Evolutionary conservation across 192 early-diverging fungal genomes (phyloP), one percentile per base, ranked within the genome.

Genomic region (Funneliformis mosseae): DNA sequence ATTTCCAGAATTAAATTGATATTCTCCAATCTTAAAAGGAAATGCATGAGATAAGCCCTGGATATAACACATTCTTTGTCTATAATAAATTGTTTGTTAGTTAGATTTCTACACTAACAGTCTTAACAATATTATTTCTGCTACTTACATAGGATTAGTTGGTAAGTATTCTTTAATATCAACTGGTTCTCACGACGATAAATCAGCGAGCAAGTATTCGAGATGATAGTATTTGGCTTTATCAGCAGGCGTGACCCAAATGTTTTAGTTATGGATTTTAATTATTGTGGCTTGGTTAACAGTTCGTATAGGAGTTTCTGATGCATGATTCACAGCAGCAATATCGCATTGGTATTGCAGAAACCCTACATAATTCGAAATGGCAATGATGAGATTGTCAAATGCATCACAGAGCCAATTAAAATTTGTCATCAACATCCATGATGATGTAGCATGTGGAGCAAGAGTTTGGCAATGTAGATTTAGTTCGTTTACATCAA

Each of bases 11-110:
- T 67, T 67, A 28, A 67, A 67, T 28, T 28, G 28, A 67, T 67
- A 67, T 28, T 67, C 64, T 67, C 64, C 28, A 33, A 67, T 28
- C 12, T 67, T 67, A 14, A 67, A 67, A 9, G 64, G 33, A 67
- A 67, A 67, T 67, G 64, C 64, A 67, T 9, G 64, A 67, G 64
- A 33, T 67, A 67, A 67, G 27, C 64, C 64, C 33, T 67, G 64
- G 7, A 67, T 38, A 3, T 67, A 67, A 9, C 64, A 33, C 64
- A 67, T 38, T 67, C 28, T 67, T 67, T 27, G 64, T 67, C 64
- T 67, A 67, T 38, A 67, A 28, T 33, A 67, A 33, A 66, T 28
- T 28, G 28, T 38, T 45, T 10, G 0, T 67, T 67, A 7, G n/a
- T 14, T 28, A 11, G 14, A 2, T 67, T 67, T 67, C 14, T 67